These are phyloP conservation scores for Babesia microti DNA, from an alignment of 169 alveolate species.

Conservation along the genomic window DNA sequence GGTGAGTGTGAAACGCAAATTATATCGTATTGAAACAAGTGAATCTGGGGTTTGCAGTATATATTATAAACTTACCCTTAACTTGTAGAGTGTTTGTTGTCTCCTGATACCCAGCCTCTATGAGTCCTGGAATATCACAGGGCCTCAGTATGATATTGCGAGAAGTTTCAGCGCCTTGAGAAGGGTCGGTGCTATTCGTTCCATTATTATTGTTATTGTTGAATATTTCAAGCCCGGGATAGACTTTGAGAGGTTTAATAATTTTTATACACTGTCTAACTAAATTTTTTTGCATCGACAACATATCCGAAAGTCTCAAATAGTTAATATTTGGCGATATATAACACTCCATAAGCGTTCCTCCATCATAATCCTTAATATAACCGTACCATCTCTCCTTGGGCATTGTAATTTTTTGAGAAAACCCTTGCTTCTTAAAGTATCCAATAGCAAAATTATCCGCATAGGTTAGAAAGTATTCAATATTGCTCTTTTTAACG, in stretches of 20 bases:
- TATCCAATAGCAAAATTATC: conserved; percentile 97
- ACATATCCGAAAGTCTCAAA: conserved; percentile 75
- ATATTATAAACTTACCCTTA: no score
- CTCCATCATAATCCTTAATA: conserved; percentile 97
- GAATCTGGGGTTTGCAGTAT: no score
- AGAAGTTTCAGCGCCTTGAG: no score
- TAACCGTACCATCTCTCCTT: conserved; percentile 92
- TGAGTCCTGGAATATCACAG: conserved; percentile 79
- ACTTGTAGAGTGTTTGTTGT: conserved; percentile 50
- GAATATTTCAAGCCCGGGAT: conserved; percentile 71
- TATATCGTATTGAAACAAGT: no score
- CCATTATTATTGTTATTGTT: conserved; percentile 32
- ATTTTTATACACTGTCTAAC: conserved; percentile 68
- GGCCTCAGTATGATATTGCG: conserved; percentile 44
- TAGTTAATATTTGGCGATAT: conserved; percentile 85
- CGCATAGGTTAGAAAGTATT: conserved; percentile 90
- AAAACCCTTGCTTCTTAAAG: conserved; percentile 93
- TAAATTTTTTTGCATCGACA: conserved; percentile 79
- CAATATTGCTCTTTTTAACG: conserved; percentile 80
- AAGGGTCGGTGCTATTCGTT: no score
- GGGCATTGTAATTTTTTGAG: conserved; percentile 87
- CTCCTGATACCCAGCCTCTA: conserved; percentile 84
- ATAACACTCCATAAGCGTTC: conserved; percentile 97
- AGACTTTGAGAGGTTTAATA: conserved; percentile 60
- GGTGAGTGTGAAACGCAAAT: no score